Evolutionary conservation across 192 early-diverging fungal genomes (phyloP).

Genomic region (Backusella liffmaniae): DNA sequence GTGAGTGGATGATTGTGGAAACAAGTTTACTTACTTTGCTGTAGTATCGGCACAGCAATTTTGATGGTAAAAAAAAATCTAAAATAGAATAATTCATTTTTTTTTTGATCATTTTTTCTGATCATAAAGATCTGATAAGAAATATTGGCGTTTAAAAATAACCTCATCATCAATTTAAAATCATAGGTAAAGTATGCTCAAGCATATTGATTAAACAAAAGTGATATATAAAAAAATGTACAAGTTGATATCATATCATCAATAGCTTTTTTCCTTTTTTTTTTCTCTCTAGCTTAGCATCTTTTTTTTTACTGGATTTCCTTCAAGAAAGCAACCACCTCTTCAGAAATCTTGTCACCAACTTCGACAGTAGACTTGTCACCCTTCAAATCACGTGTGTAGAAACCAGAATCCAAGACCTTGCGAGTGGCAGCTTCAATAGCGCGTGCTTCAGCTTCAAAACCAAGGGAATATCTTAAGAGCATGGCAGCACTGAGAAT

Average conservation of each 20-base stretch:
- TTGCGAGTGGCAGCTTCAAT: conserved; percentile 90
- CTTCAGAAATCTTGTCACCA: conserved; percentile 87
- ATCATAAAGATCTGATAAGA: not conserved
- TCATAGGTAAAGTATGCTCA: not conserved
- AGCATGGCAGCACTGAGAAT: conserved; percentile 95
- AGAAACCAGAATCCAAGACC: conserved; percentile 82
- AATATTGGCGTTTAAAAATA: not conserved
- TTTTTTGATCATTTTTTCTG: not conserved
- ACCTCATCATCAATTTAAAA: not conserved
- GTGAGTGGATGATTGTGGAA: not conserved
- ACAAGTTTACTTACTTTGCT: not conserved
- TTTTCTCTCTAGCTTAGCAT: not conserved
- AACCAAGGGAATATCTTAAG: conserved; percentile 90
- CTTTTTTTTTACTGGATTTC: conserved; percentile 12
- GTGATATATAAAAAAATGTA: conserved; percentile 4
- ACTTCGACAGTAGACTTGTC: conserved; percentile 81
- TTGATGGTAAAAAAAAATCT: not conserved
- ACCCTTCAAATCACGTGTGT: conserved; percentile 92
- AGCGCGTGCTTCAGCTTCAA: conserved; percentile 87
- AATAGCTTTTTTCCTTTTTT: conserved; percentile 1
- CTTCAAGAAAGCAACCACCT: conserved; percentile 61
- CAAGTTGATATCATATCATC: conserved; percentile 7
- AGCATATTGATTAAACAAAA: not conserved
- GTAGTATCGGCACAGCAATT: not conserved
- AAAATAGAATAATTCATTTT: not conserved